Percentiles rank a stretch among this genome's conserved stretches.
These are phyloP conservation scores for Panaeolus papilionaceus DNA, from an alignment of 768 basidiomycete species.

Conservation along the genomic window DNA sequence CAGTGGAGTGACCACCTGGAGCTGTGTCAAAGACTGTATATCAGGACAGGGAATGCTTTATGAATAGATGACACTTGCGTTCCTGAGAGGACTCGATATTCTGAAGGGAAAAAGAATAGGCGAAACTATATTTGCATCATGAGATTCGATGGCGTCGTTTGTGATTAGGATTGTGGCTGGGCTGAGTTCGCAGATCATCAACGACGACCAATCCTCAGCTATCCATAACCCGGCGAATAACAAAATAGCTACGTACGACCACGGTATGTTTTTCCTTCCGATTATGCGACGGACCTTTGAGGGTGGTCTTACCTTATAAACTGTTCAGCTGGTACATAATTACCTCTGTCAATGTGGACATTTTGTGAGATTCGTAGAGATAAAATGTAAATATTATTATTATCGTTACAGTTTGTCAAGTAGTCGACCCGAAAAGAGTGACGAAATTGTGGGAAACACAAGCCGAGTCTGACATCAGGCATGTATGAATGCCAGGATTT, in stretches of 20 bases:
- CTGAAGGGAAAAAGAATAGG: not conserved
- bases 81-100: not conserved
- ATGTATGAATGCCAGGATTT: slow-evolving; percentile 16
- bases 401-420: not conserved
- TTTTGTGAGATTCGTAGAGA: not conserved
- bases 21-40: no score
- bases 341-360: not conserved
- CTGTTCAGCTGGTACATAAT: not conserved
- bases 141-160: no score
- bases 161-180: not conserved
- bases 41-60: no score
- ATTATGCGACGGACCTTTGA: not conserved
- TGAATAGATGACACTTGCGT: not conserved
- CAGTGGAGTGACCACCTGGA: not conserved
- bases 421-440: not conserved
- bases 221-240: no score
- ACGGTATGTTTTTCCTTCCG: slow-evolving; percentile 7
- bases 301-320: no score
- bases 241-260: not conserved
- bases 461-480: slow-evolving; percentile 34
- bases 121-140: not conserved
- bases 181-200: not conserved
- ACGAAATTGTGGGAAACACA: slow-evolving; percentile 8
- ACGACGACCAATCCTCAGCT: not conserved
- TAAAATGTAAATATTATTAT: no score